Evolutionary conservation across 306 rosid species (phyloP).

Genomic region (Cucumis cinereus): DNA sequence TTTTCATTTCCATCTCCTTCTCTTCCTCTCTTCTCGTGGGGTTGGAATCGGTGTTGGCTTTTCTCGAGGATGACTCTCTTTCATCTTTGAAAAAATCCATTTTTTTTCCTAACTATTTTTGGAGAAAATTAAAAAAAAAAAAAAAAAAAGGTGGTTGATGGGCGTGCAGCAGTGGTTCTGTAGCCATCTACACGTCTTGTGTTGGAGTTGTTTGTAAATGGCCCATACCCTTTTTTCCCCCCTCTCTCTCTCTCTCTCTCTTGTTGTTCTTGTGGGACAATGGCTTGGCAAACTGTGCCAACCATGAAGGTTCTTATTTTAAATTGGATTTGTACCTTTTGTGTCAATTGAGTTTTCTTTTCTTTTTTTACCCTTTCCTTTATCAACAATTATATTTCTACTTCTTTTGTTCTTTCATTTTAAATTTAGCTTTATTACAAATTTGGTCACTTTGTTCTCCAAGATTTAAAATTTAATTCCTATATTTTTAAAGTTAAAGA

Average conservation of each 20-base stretch:
- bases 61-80: constrained; percentile 10
- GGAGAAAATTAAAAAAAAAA: not conserved
- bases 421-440: not conserved
- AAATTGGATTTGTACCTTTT: not conserved
- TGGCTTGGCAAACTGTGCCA: constrained; percentile 7
- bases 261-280: not conserved
- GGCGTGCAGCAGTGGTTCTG: constrained; percentile 7
- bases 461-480: too few species aligned
- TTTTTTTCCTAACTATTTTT: not conserved
- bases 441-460: too few species aligned
- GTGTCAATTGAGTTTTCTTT: not conserved
- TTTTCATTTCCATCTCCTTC: not conserved
- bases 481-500: too few species aligned
- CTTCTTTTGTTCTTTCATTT: not conserved
- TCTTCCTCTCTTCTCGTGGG: constrained; percentile 32
- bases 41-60: constrained; percentile 27
- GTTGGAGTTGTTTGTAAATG: constrained; percentile 7
- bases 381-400: not conserved
- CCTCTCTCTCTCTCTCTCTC: not conserved
- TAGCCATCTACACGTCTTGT: constrained; percentile 8
- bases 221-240: not conserved
- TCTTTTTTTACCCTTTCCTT: not conserved
- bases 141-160: not conserved
- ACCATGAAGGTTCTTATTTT: not conserved
- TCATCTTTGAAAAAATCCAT: constrained; percentile 5